phyloP scores from a whole-genome alignment of 2,329 filamentous ascomycete species.

The Metarhizium anisopliae region DNA sequence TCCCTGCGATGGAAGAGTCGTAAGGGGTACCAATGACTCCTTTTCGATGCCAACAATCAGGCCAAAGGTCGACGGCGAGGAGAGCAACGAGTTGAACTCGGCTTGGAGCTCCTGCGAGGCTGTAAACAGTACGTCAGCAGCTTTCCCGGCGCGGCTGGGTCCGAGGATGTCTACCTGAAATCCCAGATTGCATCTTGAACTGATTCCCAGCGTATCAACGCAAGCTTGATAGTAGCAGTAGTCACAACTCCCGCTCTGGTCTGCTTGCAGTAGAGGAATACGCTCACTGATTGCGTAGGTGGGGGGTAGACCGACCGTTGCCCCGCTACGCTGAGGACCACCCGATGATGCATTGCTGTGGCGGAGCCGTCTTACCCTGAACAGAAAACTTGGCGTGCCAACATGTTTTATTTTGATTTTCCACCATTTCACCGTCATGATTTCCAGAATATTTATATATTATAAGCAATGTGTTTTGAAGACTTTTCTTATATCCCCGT shows the following conservation, averaged over 20 bases:
- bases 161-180: conserved; percentile 46
- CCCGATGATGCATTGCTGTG: background rate
- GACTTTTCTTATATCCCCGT: no score
- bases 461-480: no score
- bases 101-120: conserved; percentile 70
- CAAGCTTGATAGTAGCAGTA: background rate
- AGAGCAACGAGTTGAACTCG: conserved; percentile 62
- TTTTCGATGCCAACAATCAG: conserved; percentile 62
- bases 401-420: no score
- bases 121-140: conserved; percentile 20
- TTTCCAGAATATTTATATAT: background rate
- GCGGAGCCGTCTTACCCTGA: background rate
- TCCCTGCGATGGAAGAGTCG: conserved; percentile 42
- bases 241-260: background rate
- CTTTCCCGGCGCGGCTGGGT: background rate
- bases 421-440: no score
- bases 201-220: background rate
- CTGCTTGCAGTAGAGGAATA: background rate
- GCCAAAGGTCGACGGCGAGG: conserved; percentile 52
- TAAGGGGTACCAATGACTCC: conserved; percentile 57
- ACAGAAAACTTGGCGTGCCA: background rate
- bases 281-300: background rate
- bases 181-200: conserved; percentile 65
- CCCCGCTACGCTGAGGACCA: background rate
- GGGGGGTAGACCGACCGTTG: background rate